Evolutionary conservation across 2,329 filamentous ascomycete species (phyloP).

Genomic region (Ceratocystiopsis brevicomis): DNA sequence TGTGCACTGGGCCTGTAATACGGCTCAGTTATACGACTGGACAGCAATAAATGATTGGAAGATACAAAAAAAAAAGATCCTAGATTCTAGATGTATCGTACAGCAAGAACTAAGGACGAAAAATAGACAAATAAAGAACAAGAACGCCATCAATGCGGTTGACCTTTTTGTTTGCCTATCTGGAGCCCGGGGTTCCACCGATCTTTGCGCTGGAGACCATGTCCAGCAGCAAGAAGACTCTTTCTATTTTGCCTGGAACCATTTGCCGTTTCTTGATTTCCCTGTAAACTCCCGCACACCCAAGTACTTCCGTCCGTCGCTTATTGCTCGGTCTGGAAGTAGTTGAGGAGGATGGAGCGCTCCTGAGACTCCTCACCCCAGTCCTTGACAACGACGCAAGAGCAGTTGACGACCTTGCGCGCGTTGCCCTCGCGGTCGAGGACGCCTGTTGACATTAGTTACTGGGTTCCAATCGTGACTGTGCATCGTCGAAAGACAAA

Average conservation of each 20-base stretch:
- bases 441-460: slow-evolving; percentile 44
- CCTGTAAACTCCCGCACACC: neutral
- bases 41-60: no score
- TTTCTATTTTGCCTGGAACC: neutral
- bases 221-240: neutral
- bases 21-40: no score
- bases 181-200: slow-evolving; percentile 4
- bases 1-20: neutral
- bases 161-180: slow-evolving; percentile 3
- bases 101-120: neutral
- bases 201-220: neutral
- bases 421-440: slow-evolving; percentile 98
- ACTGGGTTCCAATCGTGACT: neutral
- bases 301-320: slow-evolving; percentile 2
- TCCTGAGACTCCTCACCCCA: slow-evolving; percentile 99
- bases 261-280: slow-evolving; percentile 2
- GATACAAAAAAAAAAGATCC: no score
- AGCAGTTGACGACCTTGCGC: slow-evolving; percentile 99
- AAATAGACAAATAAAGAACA: neutral
- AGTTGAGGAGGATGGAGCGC: slow-evolving; percentile 97
- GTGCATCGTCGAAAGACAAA: neutral
- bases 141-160: neutral
- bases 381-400: slow-evolving; percentile 98
- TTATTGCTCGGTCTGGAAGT: slow-evolving; percentile 90
- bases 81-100: no score